Conservation (phyloP, 768 basidiomycete species). For the Ramaria sp. region DNA sequence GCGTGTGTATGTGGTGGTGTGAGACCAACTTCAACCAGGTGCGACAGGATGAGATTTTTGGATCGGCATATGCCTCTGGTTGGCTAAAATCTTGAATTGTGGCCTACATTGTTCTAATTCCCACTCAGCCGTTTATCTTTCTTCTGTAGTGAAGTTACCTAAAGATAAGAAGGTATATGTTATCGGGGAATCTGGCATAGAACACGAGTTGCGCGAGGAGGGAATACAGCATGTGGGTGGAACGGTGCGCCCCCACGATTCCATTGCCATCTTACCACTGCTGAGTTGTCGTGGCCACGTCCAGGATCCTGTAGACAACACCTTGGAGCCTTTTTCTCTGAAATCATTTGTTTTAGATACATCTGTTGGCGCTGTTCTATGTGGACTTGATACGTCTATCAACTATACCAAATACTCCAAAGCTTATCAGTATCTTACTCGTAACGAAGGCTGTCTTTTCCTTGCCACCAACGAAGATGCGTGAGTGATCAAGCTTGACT, state of each 20-base stretch:
- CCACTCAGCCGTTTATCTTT: slow-evolving; percentile 54
- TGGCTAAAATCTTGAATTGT: neutral
- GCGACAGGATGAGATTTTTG: slow-evolving; percentile 89
- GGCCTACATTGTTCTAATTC: neutral
- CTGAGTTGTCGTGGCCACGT: neutral
- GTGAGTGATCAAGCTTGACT: neutral
- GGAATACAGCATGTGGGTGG: slow-evolving; percentile 76
- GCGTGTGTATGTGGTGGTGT: slow-evolving; percentile 2
- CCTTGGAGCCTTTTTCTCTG: slow-evolving; percentile 57
- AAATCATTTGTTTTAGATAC: slow-evolving; percentile 65
- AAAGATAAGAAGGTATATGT: slow-evolving; percentile 93
- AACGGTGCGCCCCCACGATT: slow-evolving; percentile 43
- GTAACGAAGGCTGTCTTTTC: slow-evolving; percentile 73
- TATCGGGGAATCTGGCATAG: slow-evolving; percentile 83
- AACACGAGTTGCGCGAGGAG: slow-evolving; percentile 87
- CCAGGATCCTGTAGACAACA: slow-evolving; percentile 80
- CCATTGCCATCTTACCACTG: neutral
- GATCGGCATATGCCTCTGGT: slow-evolving; percentile 79
- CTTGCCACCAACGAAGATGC: slow-evolving; percentile 82
- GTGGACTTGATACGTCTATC: slow-evolving; percentile 76
- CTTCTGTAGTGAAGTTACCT: slow-evolving; percentile 79
- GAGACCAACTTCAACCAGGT: neutral
- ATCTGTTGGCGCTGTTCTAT: slow-evolving; percentile 84
- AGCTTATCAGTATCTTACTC: slow-evolving; percentile 80
- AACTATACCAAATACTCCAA: slow-evolving; percentile 94